Evolutionary conservation across 1,284 basidiomycete genomes (phyloP), one percentile per base, ranked within the genome.

Genomic region (Ustilago trichophora): DNA sequence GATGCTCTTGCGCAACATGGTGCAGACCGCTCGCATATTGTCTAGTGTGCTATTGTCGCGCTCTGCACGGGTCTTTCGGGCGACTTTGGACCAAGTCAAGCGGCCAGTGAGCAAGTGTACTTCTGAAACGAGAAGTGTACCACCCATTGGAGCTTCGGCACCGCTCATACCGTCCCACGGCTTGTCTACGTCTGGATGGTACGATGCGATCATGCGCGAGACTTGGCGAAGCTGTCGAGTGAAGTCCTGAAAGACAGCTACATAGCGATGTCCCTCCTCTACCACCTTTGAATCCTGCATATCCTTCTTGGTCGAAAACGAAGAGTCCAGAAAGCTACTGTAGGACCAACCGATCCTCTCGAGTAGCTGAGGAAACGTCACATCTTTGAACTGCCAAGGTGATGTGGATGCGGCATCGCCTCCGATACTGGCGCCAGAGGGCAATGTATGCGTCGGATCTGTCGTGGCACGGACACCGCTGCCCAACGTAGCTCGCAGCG

Each of bases 31-130:
- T 19, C 47, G 46, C 55, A 57, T 58, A 24, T 18, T 41, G 33
- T 65, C 62, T 8, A 57, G 37, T 21, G 50, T 25, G 6, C n/a
- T 49, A 19, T 25, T 57, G 19, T 65, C 50, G 0, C 50, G 43
- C 15, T 65, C 55, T 3, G 31, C 33, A 3, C 47, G 31, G 0
- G 55, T 58, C 29, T 38, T 48, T 11, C 32, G 42, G n/a, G 32
- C n/a, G 6, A 58, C 55, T 12, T 33, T 42, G 2, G 62, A 35
- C 62, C 55, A 65, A n/a, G 62, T 54, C 4, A 65, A 32, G 12
- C 62, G 54, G 1, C 62, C 62, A 9, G 62, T 65, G 12, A 65
- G 46, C 8, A 65, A 31, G 31, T 65, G 46, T 13, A 58, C 55
- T 24, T 58, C 62, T 4, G 54, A 58, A 7, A 65, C 55, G 7